Conservation (phyloP, 169 alveolate genomes). For the Plasmodium gonderi region DNA sequence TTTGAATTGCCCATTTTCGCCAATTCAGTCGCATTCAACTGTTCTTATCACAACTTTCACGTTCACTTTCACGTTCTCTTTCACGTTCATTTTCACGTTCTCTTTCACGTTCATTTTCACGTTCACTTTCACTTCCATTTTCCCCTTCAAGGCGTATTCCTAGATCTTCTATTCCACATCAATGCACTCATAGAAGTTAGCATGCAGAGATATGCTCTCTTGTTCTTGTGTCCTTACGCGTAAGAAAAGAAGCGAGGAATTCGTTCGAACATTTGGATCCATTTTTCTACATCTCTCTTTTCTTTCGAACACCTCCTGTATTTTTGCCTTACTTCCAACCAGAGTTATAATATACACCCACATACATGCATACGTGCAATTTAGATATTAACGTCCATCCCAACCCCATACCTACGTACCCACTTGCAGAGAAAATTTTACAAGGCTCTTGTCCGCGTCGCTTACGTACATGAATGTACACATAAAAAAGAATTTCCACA, state of each 20-base stretch:
- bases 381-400: too few relatives aligned
- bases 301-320: background rate
- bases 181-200: conserved; percentile 54
- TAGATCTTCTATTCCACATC: conserved; percentile 61
- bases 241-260: background rate
- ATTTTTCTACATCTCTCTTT: background rate
- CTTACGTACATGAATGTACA: conserved; percentile 48
- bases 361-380: too few relatives aligned
- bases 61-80: background rate
- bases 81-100: background rate
- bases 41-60: too few relatives aligned
- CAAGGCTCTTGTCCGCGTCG: conserved; percentile 41
- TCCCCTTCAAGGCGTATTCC: conserved; percentile 24
- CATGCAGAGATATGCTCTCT: conserved; percentile 49
- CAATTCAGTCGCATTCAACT: too few relatives aligned
- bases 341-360: too few relatives aligned
- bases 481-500: conserved; percentile 61
- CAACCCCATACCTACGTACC: background rate
- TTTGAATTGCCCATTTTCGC: too few relatives aligned
- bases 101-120: background rate
- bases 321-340: background rate
- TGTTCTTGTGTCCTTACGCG: conserved; percentile 66
- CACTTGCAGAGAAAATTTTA: conserved; percentile 34
- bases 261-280: background rate
- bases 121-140: background rate